phyloP scores from a whole-genome alignment of 495 filamentous ascomycete genomes.

The Annulohypoxylon stygium region DNA sequence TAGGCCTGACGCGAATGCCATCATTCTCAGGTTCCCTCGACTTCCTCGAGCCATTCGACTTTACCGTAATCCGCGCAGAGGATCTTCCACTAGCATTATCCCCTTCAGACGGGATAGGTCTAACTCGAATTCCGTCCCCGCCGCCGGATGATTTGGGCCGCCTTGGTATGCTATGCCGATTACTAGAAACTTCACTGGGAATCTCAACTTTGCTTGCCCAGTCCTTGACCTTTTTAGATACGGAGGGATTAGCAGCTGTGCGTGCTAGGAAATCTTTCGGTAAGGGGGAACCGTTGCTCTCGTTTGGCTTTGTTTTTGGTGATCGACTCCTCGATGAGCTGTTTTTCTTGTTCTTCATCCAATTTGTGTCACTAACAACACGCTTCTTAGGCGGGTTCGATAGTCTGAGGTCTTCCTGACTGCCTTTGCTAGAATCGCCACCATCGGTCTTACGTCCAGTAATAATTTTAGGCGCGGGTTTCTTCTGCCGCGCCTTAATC shows the following conservation, averaged over 20 bases:
- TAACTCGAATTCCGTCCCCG: conserved; percentile 48
- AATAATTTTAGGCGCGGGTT: conserved; percentile 46
- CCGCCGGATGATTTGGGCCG: conserved; percentile 44
- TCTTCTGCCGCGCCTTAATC: conserved; percentile 61
- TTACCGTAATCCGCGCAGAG: conserved; percentile 28
- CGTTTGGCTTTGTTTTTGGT: conserved; percentile 55
- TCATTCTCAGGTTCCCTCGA: conserved; percentile 49
- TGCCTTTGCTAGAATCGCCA: conserved; percentile 38
- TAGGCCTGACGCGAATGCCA: conserved; percentile 53
- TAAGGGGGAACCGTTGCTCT: conserved; percentile 53
- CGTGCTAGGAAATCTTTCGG: conserved; percentile 67
- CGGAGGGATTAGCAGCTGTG: conserved; percentile 62
- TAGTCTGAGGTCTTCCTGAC: conserved; percentile 45
- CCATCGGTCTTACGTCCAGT: conserved; percentile 21
- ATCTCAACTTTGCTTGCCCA: conserved; percentile 64
- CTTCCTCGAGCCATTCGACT: conserved; percentile 24
- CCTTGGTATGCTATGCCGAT: conserved; percentile 23
- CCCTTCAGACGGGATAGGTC: conserved; percentile 33
- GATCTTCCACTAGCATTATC: conserved; percentile 40
- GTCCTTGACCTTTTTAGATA: conserved; percentile 65
- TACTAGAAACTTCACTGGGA: conserved; percentile 46
- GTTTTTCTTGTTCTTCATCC: conserved; percentile 69
- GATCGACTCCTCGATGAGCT: conserved; percentile 55
- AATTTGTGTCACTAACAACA: conserved; percentile 84
- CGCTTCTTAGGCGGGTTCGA: conserved; percentile 73